Evolutionary conservation across 2,329 filamentous ascomycete genomes (phyloP), one percentile per base, ranked within the genome.

Genomic region (Colletotrichum camelliae): DNA sequence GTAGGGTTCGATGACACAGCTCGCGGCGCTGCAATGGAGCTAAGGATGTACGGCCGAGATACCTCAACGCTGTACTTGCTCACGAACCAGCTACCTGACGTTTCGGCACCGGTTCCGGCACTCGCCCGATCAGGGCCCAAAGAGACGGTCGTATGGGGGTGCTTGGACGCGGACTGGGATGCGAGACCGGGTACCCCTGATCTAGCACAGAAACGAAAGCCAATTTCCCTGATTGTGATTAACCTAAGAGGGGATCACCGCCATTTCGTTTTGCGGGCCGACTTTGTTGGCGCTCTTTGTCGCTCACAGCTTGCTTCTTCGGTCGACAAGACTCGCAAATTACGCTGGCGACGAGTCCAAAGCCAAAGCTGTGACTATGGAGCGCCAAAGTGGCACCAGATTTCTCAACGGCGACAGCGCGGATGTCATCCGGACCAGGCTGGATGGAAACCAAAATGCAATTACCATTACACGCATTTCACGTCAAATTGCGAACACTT

Each of bases 211-310:
- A 73, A 73, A 70, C 76, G 61, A 77, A 74, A 67, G 66, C 76
- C 76, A 77, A 77, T 77, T 77, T 77, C 76, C 75, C 74, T 77
- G 68, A 74, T 73, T 76, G 29, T 68, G 74, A 76, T 76, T 68
- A 73, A 65, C 64, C 57, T 60, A 31, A 58, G 29, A 65, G 74
- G 74, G 65, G 39, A 77, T 77, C 76, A 77, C 76, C 76, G 76
- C 76, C 66, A 70, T 76, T 77, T 77, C 75, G 64, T 76, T 68
- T 72, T 69, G 67, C 69, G 69, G 74, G 66, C 74, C 74, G 48
- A 70, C 72, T 64, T 70, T 66, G 52, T 67, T 62, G 39, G 43
- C 21, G 29, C 52, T 60, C 33, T 67, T 55, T 24, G 33, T 43
- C 27, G 33, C 35, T 69, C 24, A 52, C 60, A 72, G 48, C 55